Percentiles rank a stretch among this genome's conserved stretches.
phyloP scores from a whole-genome alignment of 1,284 basidiomycete species.

The Moniliella sp. region DNA sequence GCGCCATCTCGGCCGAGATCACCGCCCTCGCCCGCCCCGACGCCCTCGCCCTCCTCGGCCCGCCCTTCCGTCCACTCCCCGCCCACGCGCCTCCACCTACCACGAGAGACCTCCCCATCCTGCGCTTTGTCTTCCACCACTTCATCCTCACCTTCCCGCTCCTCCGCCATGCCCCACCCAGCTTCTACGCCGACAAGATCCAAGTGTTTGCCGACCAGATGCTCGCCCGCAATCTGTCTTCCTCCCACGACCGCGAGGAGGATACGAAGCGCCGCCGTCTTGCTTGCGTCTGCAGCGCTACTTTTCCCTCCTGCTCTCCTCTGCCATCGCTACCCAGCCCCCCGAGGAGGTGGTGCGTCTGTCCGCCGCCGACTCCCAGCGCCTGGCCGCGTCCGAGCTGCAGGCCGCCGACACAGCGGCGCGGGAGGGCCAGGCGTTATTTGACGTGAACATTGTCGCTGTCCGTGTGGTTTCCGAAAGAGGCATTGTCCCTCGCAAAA shows the following conservation, averaged over 20 bases:
- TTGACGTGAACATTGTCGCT: slow-evolving; percentile 26
- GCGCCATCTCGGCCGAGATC: slow-evolving; percentile 47
- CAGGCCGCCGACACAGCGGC: slow-evolving; percentile 8
- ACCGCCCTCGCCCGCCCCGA: slow-evolving; percentile 14
- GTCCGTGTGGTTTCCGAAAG: slow-evolving; percentile 19
- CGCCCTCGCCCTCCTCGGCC: slow-evolving; percentile 25
- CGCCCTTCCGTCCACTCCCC: slow-evolving; percentile 26
- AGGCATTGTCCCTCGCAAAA: slow-evolving; percentile 15
- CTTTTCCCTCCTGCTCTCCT: slow-evolving; percentile 15
- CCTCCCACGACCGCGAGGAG: slow-evolving; percentile 13
- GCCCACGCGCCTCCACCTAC: slow-evolving; percentile 6
- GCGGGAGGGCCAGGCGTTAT: slow-evolving; percentile 1
- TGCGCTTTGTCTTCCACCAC: slow-evolving; percentile 28
- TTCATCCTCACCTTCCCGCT: slow-evolving; percentile 32
- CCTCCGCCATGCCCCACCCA: slow-evolving; percentile 22
- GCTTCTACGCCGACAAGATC: slow-evolving; percentile 30
- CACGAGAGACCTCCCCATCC: slow-evolving; percentile 18
- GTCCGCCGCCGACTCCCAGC: slow-evolving; percentile 12
- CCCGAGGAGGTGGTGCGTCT: slow-evolving; percentile 27
- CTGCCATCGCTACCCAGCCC: too few relatives aligned
- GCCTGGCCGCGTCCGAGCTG: slow-evolving; percentile 14
- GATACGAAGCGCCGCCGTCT: slow-evolving; percentile 13
- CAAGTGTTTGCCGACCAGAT: slow-evolving; percentile 29
- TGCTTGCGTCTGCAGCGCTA: slow-evolving; percentile 13
- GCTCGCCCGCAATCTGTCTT: slow-evolving; percentile 21